These are phyloP conservation scores for button mushroom (Agaricus bisporus) DNA, from an alignment of 768 basidiomycete species.

Conservation along the genomic window DNA sequence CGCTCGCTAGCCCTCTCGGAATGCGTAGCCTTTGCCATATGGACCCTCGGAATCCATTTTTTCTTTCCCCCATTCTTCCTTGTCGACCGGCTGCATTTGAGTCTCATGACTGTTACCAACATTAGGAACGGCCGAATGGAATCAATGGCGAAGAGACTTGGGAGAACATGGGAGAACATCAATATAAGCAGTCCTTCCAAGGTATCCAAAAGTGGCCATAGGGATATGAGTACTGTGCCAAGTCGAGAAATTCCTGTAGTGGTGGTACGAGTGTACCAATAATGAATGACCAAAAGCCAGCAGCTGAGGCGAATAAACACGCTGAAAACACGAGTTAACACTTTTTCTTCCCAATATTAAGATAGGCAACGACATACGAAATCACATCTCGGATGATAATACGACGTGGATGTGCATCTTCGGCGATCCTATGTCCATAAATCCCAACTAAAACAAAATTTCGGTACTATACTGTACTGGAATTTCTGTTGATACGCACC, in stretches of 20 bases:
- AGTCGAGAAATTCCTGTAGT: slow-evolving; percentile 25
- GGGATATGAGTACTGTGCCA: slow-evolving; percentile 17
- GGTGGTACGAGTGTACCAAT: slow-evolving; percentile 29
- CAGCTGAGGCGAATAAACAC: slow-evolving; percentile 4
- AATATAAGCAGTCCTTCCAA: background rate
- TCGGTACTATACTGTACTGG: background rate
- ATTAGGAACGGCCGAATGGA: slow-evolving; percentile 17
- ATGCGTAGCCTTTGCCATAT: slow-evolving; percentile 19
- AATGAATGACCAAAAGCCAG: slow-evolving; percentile 17
- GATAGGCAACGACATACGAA: slow-evolving; percentile 12
- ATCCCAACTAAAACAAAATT: slow-evolving; percentile 18
- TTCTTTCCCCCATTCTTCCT: background rate
- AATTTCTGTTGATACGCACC: slow-evolving; percentile 16
- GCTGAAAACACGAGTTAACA: slow-evolving; percentile 8
- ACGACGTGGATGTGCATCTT: slow-evolving; percentile 25
- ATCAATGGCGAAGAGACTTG: no score
- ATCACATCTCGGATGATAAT: slow-evolving; percentile 6
- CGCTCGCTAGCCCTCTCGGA: slow-evolving; percentile 24
- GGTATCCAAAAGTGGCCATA: slow-evolving; percentile 6
- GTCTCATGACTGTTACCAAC: slow-evolving; percentile 19
- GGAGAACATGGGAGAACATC: background rate
- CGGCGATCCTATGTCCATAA: slow-evolving; percentile 20
- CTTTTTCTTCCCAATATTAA: no score
- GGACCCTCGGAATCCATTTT: slow-evolving; percentile 15
- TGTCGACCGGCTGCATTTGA: slow-evolving; percentile 16